phyloP scores from a whole-genome alignment of 2,329 filamentous ascomycete species.

The Stagonosporopsis chrysanthemi region DNA sequence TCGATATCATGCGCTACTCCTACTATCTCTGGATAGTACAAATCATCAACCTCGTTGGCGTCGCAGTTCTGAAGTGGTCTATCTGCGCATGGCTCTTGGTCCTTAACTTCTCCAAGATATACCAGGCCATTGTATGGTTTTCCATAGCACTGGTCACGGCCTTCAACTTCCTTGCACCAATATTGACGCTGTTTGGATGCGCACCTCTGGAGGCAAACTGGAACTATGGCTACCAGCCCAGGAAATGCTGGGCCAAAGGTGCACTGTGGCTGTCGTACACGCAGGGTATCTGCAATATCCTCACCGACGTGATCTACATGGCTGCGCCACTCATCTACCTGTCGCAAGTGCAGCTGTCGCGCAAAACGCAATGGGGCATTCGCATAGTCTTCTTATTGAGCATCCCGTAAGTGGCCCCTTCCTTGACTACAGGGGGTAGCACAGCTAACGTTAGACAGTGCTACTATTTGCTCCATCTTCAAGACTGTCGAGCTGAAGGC shows the following conservation, averaged over 20 bases:
- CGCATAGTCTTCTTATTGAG: conserved; percentile 39
- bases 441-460: conserved; percentile 22
- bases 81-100: conserved; percentile 42
- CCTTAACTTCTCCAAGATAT: conserved; percentile 39
- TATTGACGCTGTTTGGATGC: conserved; percentile 37
- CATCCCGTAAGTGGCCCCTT: conserved; percentile 31
- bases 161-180: conserved; percentile 38
- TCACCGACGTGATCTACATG: conserved; percentile 41
- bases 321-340: conserved; percentile 41
- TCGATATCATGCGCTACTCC: conserved; percentile 26
- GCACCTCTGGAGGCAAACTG: conserved; percentile 38
- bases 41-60: conserved; percentile 38
- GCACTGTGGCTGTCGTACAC: conserved; percentile 33
- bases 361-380: conserved; percentile 39
- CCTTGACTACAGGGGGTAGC: too few relatives aligned
- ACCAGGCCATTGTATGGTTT: conserved; percentile 36
- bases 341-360: conserved; percentile 31
- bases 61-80: conserved; percentile 41
- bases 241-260: conserved; percentile 35
- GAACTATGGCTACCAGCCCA: conserved; percentile 27
- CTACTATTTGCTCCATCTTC: conserved; percentile 40
- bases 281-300: conserved; percentile 38
- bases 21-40: conserved; percentile 37
- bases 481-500: conserved; percentile 36
- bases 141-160: conserved; percentile 37